Base-by-base conservation (phyloP, 2,329 filamentous ascomycete species). In the Apiospora aurea region DNA sequence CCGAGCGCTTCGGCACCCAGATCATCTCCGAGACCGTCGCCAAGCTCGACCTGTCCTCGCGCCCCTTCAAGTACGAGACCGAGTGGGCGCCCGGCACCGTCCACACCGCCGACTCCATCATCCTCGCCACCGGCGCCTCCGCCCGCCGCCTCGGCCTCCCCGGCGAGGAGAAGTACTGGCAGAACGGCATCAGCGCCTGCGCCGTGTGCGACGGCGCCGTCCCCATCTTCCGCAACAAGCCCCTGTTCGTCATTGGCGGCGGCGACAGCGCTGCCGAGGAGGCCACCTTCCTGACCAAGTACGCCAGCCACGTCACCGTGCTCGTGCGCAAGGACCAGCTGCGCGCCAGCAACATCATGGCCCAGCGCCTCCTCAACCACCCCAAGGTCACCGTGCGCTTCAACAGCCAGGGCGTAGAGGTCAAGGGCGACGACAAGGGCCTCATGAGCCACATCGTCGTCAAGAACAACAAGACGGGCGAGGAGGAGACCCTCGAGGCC, bases 191-290 rank as follows among this genome's bases (percentile, higher is more conserved):
- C 81, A 96, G 93, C 70, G 96, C 96, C 69, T 99, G 96, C 84
- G 96, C 96, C 46, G 96, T 99, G 68, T 99, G 96, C 85, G 96
- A 99, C 81, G 96, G 96, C 75, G 96, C 95, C 69, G 92, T 98
- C 67, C 96, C 96, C 73, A 98, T 99, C 83, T 99, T 97, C 91
- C 90, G 96, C 78, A 94, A 98, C 84, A 97, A 97, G 88, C 96
- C 93, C 11, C 88, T 99, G 71, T 94, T 96, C 53, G 96, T 99
- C 69, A 98, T 99, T 75, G 96, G 96, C 75, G 97, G 96, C 75
- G 96, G 96, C 79, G 96, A 99, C 85, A 97, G 94, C 21, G 96
- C 96, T 24, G 96, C 97, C 41, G 97, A 99, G 85, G 96, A 99
- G 89, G 95, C 95, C 71, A 92, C 97, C 78, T 99, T 98, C 87